Percentiles rank a stretch among this genome's conserved stretches.
Evolutionary conservation across 2,329 filamentous ascomycete genomes (phyloP).

Genomic region (Penicillium digitatum): DNA sequence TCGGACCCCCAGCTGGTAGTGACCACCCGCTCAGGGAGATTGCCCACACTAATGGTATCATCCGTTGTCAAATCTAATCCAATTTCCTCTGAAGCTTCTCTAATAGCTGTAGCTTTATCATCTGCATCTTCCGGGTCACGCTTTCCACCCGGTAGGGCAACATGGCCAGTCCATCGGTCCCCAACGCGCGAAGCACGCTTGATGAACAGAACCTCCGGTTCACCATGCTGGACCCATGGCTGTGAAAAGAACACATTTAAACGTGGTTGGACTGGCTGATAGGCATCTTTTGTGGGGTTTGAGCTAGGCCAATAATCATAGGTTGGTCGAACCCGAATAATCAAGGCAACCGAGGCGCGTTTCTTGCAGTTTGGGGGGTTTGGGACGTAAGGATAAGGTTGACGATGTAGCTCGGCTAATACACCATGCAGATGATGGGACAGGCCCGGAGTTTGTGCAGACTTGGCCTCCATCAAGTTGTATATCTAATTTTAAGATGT

Average conservation of each 20-base stretch:
- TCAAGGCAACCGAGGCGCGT: conserved; percentile 63
- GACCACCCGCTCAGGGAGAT: conserved; percentile 62
- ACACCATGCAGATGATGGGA: conserved; percentile 31
- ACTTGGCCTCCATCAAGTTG: not conserved
- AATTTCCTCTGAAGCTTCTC: conserved; percentile 65
- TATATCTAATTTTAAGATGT: not conserved
- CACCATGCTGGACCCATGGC: conserved; percentile 62
- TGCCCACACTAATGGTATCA: conserved; percentile 52
- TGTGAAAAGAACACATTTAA: conserved; percentile 59
- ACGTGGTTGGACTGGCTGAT: conserved; percentile 36
- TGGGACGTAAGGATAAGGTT: conserved; percentile 43
- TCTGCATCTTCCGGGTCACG: conserved; percentile 61
- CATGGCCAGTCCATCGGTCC: conserved; percentile 66
- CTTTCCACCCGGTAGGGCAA: conserved; percentile 65
- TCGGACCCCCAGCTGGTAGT: conserved; percentile 64
- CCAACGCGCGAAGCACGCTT: conserved; percentile 62
- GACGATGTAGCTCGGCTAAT: conserved; percentile 31
- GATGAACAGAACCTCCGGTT: conserved; percentile 67
- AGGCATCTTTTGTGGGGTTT: conserved; percentile 17
- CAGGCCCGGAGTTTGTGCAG: conserved; percentile 11
- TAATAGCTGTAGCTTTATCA: conserved; percentile 59
- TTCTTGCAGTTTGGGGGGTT: conserved; percentile 51
- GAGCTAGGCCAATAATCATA: conserved; percentile 52
- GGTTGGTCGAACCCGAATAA: conserved; percentile 59
- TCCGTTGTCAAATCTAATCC: conserved; percentile 55